A percentile compares a stretch with the other conserved stretches of the same genome.
phyloP scores from a whole-genome alignment of 2,329 filamentous ascomycete genomes.

The Penicillium sp. region DNA sequence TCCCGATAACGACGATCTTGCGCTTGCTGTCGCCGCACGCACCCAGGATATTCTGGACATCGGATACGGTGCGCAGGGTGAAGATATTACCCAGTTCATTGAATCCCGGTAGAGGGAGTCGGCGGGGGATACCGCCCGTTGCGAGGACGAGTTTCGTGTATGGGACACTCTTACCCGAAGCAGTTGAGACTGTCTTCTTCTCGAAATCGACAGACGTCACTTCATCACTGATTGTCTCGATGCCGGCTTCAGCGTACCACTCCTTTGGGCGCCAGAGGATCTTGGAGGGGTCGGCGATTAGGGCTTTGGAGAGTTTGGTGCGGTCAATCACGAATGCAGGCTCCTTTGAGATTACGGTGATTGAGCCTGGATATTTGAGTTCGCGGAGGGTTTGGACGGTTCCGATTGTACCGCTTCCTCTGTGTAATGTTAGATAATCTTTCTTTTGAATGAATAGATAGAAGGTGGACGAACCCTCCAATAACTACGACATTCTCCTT shows the following conservation, averaged over 20 bases:
- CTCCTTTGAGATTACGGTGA: conserved; percentile 81
- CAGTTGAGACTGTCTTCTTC: conserved; percentile 68
- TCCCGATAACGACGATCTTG: conserved; percentile 88
- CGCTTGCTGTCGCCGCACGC: conserved; percentile 72
- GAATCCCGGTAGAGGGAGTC: conserved; percentile 76
- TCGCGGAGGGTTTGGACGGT: conserved; percentile 77
- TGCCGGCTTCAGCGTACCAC: conserved; percentile 65
- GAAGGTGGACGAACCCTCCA: conserved; percentile 52
- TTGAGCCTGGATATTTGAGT: conserved; percentile 70
- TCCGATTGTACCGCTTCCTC: conserved; percentile 78
- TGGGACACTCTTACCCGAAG: conserved; percentile 62
- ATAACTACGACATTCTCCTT: conserved; percentile 68
- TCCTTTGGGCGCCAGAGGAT: conserved; percentile 69
- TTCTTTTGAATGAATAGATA: neutral
- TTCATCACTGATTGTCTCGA: conserved; percentile 54
- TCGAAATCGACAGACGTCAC: conserved; percentile 74
- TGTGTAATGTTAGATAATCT: conserved; percentile 19
- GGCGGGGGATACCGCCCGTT: conserved; percentile 73
- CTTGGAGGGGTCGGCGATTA: conserved; percentile 76
- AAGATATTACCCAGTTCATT: conserved; percentile 85
- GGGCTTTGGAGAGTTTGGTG: conserved; percentile 90
- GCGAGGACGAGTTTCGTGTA: conserved; percentile 91
- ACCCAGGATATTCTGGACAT: conserved; percentile 70
- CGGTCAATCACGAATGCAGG: conserved; percentile 85
- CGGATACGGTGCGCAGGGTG: conserved; percentile 69